These are phyloP conservation scores for Cornus suecica DNA, from an alignment of 148 eudicot genomes.

Conservation along the genomic window DNA sequence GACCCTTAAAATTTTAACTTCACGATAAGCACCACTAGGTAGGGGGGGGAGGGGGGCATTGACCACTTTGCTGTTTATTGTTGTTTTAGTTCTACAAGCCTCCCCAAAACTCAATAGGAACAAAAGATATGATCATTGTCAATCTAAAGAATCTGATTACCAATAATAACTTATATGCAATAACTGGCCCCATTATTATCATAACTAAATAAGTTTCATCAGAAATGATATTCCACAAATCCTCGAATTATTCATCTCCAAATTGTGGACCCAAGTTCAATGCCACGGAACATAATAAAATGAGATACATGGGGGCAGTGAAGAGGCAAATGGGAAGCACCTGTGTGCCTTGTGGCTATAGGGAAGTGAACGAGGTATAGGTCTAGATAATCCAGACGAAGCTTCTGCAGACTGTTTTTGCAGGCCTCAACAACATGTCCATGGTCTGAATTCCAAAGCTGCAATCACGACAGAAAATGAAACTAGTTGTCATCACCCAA, in stretches of 20 bases:
- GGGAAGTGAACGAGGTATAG: constrained; percentile 91
- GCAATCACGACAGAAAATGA: constrained; percentile 20
- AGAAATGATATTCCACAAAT: too few species aligned
- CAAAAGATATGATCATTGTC: too few species aligned
- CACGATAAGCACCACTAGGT: background rate
- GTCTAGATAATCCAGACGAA: constrained; percentile 81
- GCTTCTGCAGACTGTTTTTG: constrained; percentile 81
- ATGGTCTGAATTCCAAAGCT: constrained; percentile 98
- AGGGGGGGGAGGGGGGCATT: background rate
- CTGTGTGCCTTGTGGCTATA: constrained; percentile 82
- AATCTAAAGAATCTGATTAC: too few species aligned
- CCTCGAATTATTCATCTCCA: background rate
- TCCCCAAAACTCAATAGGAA: background rate
- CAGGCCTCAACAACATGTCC: constrained; percentile 93
- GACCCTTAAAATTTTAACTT: background rate
- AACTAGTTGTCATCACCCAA: background rate
- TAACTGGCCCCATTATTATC: too few species aligned
- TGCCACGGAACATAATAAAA: background rate
- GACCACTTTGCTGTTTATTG: background rate
- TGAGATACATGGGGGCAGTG: background rate
- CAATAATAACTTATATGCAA: too few species aligned
- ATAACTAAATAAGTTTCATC: too few species aligned
- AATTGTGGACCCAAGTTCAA: background rate
- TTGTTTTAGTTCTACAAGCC: background rate
- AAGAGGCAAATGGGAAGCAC: constrained; percentile 22